Evolutionary conservation across 2,329 filamentous ascomycete genomes (phyloP), one percentile per base, ranked within the genome.

Genomic region (Fusarium abutilonis): DNA sequence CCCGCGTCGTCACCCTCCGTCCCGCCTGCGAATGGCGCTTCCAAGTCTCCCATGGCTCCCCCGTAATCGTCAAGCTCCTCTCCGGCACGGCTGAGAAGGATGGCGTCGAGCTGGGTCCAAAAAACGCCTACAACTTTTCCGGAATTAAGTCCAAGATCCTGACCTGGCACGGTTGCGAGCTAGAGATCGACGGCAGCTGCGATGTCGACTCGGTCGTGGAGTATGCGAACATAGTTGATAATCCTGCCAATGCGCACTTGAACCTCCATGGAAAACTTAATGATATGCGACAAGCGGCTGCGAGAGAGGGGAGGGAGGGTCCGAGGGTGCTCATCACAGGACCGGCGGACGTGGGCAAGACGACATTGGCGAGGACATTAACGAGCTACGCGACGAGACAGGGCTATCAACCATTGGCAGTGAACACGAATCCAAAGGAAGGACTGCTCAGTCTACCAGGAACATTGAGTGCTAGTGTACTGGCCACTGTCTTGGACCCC

Each of bases 231-330:
- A 78, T 91, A 0, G 89, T 92, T 70, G 91, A 95, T 72, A 96
- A 93, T 29, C 90, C 92, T 4, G 90, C 93, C 80, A 85, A 89
- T 52, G 85, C 88, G 64, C 90, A 93, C 76, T 80, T 93, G 50
- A 98, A 97, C 73, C 83, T 95, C 9, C 95, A 99, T 76, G 92
- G 94, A 71, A 90, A 91, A 64, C 86, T 99, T 13, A 89, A 94
- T 71, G 85, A 86, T 29, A 77, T 92, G 73, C 85, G 95, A 15
- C 82, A 86, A 13, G 81, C 84, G 39, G 87, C 89, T 2, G 80
- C 81, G 35, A 75, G 80, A 5, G 72, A 73, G 2, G 63, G 74
- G 3, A 65, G 66, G 4, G 79, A 88, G 60, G 92, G 92, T 0
- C 95, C 95, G 1, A 82, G 94, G n/a, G 87, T 98, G 2, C 80